These are phyloP conservation scores for Pleurotus djamor DNA, from an alignment of 768 basidiomycete species.

Conservation along the genomic window DNA sequence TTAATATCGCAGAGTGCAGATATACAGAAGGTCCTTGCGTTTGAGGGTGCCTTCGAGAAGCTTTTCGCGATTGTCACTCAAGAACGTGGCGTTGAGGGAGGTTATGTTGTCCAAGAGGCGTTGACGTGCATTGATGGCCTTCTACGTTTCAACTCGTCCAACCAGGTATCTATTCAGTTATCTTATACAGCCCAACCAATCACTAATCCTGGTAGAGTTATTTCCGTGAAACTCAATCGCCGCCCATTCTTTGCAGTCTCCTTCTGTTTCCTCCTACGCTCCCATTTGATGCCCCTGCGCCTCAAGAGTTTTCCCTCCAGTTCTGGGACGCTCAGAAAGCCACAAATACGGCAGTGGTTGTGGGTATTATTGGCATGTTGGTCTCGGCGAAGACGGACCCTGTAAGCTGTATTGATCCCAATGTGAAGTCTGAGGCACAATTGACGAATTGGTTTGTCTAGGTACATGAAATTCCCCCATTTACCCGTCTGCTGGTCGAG, in stretches of 20 bases:
- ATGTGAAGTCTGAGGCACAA: too few species aligned
- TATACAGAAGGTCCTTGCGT: slow-evolving; percentile 95
- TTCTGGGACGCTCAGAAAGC: slow-evolving; percentile 95
- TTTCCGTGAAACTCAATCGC: slow-evolving; percentile 86
- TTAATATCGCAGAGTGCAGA: slow-evolving; percentile 86
- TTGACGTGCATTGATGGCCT: slow-evolving; percentile 83
- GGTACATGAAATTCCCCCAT: slow-evolving; percentile 57
- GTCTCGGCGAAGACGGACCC: slow-evolving; percentile 68
- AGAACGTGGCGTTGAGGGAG: slow-evolving; percentile 93
- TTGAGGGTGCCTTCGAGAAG: slow-evolving; percentile 96
- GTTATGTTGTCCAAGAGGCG: slow-evolving; percentile 83
- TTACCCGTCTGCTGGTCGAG: slow-evolving; percentile 81
- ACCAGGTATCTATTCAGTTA: slow-evolving; percentile 62
- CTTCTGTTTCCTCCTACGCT: slow-evolving; percentile 70
- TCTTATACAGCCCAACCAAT: slow-evolving; percentile 11
- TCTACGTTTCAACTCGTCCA: slow-evolving; percentile 89
- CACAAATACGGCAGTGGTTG: slow-evolving; percentile 73
- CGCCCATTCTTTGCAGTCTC: slow-evolving; percentile 62
- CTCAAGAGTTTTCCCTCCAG: slow-evolving; percentile 91
- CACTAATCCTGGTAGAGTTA: slow-evolving; percentile 65
- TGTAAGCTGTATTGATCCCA: slow-evolving; percentile 27
- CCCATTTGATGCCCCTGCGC: slow-evolving; percentile 54
- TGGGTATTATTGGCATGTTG: slow-evolving; percentile 86
- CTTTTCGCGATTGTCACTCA: slow-evolving; percentile 84
- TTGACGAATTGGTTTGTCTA: slow-evolving; percentile 16